phyloP scores from a whole-genome alignment of 768 basidiomycete genomes.

The Calocybe cyanea region DNA sequence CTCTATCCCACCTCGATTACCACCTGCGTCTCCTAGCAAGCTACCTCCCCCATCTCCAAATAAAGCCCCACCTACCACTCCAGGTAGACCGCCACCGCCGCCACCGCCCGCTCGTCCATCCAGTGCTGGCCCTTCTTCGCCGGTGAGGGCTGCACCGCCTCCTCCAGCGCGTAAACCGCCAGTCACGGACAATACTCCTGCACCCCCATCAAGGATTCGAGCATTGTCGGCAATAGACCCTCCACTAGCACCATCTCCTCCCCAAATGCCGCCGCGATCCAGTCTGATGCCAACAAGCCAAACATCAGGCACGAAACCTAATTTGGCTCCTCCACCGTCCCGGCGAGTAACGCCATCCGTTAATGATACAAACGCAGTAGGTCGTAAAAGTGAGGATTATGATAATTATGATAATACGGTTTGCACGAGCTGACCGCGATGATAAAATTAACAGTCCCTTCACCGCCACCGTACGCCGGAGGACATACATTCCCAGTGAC shows the following conservation, averaged over 20 bases:
- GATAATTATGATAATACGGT: neutral
- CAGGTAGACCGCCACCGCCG: conserved; percentile 22
- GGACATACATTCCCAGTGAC: conserved; percentile 70
- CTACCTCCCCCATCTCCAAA: conserved; percentile 16
- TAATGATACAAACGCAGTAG: conserved; percentile 22
- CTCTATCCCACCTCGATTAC: conserved; percentile 27
- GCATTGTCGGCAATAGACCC: conserved; percentile 43
- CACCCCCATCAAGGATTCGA: conserved; percentile 34
- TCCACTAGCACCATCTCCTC: conserved; percentile 26
- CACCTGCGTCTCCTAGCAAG: conserved; percentile 1
- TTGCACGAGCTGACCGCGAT: conserved; percentile 1
- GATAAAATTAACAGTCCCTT: conserved; percentile 32
- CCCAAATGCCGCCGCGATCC: conserved; percentile 23
- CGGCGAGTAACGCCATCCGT: no score
- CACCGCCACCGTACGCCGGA: conserved; percentile 58
- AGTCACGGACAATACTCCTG: conserved; percentile 22
- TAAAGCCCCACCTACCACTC: conserved; percentile 28
- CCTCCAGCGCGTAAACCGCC: conserved; percentile 38
- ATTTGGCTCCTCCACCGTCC: conserved; percentile 9
- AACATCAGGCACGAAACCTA: neutral
- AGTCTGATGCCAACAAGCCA: conserved; percentile 21
- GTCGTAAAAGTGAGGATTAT: conserved; percentile 45
- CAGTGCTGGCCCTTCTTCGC: conserved; percentile 25
- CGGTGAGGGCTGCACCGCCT: conserved; percentile 30
- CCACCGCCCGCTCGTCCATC: conserved; percentile 43